Base-by-base conservation (phyloP, 116 monocot genomes). In the Zostera marina region DNA sequence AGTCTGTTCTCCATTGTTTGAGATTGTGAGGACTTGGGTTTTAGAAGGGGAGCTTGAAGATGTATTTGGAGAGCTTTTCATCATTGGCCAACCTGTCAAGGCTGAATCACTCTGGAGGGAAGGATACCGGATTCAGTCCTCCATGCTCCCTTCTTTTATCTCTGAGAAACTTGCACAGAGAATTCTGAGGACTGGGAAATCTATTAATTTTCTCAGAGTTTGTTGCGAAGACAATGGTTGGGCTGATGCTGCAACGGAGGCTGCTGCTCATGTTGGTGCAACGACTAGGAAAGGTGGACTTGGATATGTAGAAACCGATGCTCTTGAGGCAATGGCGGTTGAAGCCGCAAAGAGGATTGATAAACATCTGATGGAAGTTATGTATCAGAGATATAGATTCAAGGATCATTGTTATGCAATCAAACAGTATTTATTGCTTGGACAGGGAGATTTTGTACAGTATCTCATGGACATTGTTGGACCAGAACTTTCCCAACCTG, bases 401-500 rank as follows among this genome's bases (percentile, higher is more conserved):
- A 99, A 77, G 54, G 91, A 99, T 43, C 99, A 99, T 63, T 99
- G 99, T 59, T 70, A 91, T 47, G 99, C 99, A 8, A 87, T 99
- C 53, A 99, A 99, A 47, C 58, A 74, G 16, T 99, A 99, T 59
- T 68, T 99, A 56, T 77, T 99, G 48, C 83, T 99, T 48, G 99
- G 99, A 12, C 99, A 99, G 65, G 99, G 99, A 5, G 99, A 99
- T 49, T 99, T 99, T 65, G 91, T 99, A 0, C 91, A 99, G 81
- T 87, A 86, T 56, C 59, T 99, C 52, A 86, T 99, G 99, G 91
- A 99, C 60, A 71, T 81, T 41, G 87, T 99, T 6, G 99, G 91
- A 13, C 91, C 91, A 21, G 87, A 84, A 61, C 69, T 99, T 14
- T 83, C 86, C 25, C 80, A 79, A 52, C 90, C 99, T 15, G 99